Evolutionary conservation across 257 asterid genomes (phyloP).

Genomic region (Lycium barbarum): DNA sequence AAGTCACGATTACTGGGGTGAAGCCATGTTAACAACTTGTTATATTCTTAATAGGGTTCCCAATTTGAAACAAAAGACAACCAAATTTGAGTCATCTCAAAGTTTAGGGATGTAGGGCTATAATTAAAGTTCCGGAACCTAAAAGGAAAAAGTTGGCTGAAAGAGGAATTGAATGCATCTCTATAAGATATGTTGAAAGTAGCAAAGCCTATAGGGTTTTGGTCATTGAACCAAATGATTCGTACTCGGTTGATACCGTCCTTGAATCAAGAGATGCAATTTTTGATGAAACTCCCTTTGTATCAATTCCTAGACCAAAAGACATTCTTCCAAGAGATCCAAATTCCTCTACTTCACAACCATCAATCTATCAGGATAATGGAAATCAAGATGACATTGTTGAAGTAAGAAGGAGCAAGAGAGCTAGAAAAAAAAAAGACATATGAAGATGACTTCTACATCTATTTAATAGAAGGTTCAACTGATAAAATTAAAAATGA

Average conservation of each 20-base stretch:
- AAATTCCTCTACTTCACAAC: background rate
- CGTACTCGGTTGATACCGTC: background rate
- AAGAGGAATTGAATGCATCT: conserved; percentile 28
- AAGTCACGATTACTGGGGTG: conserved; percentile 25
- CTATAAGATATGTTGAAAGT: conserved; percentile 28
- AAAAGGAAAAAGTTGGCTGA: conserved; percentile 23
- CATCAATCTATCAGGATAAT: background rate
- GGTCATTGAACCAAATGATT: conserved; percentile 23
- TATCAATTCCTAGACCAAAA: background rate
- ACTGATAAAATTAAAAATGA: background rate
- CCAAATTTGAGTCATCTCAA: background rate
- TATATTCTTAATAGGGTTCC: too few species aligned
- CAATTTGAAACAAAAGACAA: too few species aligned
- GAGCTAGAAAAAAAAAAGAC: background rate
- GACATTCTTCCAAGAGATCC: background rate
- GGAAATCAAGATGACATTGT: background rate
- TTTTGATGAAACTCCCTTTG: background rate
- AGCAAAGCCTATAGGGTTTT: background rate
- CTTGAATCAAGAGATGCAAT: conserved; percentile 27
- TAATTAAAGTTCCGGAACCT: background rate
- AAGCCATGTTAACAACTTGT: background rate
- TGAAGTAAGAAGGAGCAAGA: background rate
- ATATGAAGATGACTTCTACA: background rate
- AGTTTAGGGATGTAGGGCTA: conserved; percentile 15
- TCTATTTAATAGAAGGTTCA: conserved; percentile 1